Percentiles rank a stretch among this genome's conserved stretches.
Conservation (phyloP, 768 basidiomycete genomes). For the Suillus plorans region DNA sequence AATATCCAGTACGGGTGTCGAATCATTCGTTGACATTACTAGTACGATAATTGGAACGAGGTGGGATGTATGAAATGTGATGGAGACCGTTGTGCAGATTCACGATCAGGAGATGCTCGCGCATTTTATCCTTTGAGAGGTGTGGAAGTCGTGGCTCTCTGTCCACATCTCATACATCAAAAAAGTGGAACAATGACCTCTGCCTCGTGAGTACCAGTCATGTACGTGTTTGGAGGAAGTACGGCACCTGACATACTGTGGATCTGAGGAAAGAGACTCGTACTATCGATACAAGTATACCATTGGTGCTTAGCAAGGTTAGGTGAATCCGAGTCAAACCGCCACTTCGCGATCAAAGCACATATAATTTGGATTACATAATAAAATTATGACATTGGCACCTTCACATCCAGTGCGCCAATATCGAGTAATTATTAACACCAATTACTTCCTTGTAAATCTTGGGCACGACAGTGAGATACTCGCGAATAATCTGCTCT, state of each 20-base stretch:
- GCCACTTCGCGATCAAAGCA: too few relatives aligned
- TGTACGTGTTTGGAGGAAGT: neutral
- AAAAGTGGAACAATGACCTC: neutral
- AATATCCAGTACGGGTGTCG: neutral
- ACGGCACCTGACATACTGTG: neutral
- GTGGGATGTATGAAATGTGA: neutral
- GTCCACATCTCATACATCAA: neutral
- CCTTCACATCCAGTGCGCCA: neutral
- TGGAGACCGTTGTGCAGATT: neutral
- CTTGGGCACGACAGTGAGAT: neutral
- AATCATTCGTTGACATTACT: neutral
- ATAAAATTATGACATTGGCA: neutral
- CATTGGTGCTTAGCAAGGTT: neutral
- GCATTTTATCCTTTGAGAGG: constrained; percentile 1
- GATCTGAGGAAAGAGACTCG: neutral
- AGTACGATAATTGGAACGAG: neutral
- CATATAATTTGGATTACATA: neutral
- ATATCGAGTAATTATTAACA: neutral
- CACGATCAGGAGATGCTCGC: neutral
- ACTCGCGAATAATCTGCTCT: neutral
- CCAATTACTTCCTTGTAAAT: neutral
- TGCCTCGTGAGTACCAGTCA: neutral
- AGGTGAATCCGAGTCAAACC: too few relatives aligned
- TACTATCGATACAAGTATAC: neutral
- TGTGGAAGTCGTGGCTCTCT: neutral